Conservation (phyloP, 495 filamentous ascomycete species). For the Cladorrhinum samala region DNA sequence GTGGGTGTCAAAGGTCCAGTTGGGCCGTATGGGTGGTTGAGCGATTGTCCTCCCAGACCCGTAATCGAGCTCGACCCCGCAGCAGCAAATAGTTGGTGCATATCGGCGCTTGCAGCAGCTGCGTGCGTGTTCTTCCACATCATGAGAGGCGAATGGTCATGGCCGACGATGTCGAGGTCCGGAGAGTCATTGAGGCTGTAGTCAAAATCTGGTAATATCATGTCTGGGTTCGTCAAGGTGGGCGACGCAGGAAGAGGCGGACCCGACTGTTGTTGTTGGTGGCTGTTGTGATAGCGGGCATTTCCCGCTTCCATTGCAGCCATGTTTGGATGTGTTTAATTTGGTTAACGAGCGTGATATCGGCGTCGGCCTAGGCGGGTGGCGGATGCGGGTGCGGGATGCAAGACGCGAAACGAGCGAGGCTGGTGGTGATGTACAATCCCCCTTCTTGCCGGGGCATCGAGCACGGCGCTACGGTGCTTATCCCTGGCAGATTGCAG, state of each 20-base stretch:
- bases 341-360: not conserved
- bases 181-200: constrained; percentile 46
- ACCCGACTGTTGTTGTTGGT: constrained; percentile 26
- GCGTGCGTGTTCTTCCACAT: constrained; percentile 42
- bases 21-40: constrained; percentile 37
- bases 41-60: constrained; percentile 10
- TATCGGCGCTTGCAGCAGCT: constrained; percentile 26
- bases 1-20: constrained; percentile 48
- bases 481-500: constrained; percentile 4
- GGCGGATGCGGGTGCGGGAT: not conserved
- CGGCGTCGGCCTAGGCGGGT: not conserved
- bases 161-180: constrained; percentile 30
- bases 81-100: constrained; percentile 28
- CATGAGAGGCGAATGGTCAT: constrained; percentile 32
- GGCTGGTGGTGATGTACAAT: not conserved
- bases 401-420: not conserved
- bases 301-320: constrained; percentile 31
- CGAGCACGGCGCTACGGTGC: constrained; percentile 5
- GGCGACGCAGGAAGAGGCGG: constrained; percentile 57
- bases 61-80: constrained; percentile 1
- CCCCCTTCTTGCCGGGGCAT: not conserved
- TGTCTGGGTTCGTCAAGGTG: constrained; percentile 86
- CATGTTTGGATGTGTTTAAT: constrained; percentile 14
- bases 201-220: constrained; percentile 69
- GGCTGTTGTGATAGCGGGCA: constrained; percentile 24